Evolutionary conservation across 495 filamentous ascomycete species (phyloP), one percentile per base, ranked within the genome.

Genomic region (Paragyromitra xinjiangensis): DNA sequence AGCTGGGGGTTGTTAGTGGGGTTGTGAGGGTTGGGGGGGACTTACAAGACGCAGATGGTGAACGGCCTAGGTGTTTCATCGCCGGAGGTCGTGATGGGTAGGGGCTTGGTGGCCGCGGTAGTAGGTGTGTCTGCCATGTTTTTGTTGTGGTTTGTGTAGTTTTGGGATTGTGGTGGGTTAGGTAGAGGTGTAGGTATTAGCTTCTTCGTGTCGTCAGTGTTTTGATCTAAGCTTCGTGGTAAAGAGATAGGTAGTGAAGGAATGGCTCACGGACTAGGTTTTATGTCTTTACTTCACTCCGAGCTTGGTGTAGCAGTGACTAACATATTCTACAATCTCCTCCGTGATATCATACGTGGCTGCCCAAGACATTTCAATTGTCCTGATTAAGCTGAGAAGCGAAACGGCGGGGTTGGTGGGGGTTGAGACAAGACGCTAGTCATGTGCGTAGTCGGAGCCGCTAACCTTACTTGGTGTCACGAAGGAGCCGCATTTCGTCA

Each of bases 11-110:
- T 93, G 97, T 89, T 92, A 93, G 77, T 64, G 5, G 51, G 42
- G 66, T 12, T 26, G 22, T 16, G 22, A 66, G 16, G 26, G 50
- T 0, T 19, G 59, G 42, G 87, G 16, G 62, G 94, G 80, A 91
- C 94, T 86, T 94, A 98, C 89, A 92, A 93, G 75, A 93, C 91
- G 82, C 90, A 91, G 82, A 92, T 73, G 11, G 80, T 75, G 74
- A 80, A 82, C 9, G 64, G 45, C 26, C 63, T 73, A 11, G 73
- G 50, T 8, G 67, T 72, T 11, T 59, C n/a, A 26, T 76, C 50
- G 5, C 74, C 62, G 26, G 45, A 42, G 55, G 59, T 61, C 11
- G 66, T 64, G 63, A 39, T 69, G 22, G 69, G 56, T 19, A 63
- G 59, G n/a, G 59, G 59, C 19, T 44, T 63, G n/a, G 71, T 65